Evolutionary conservation across 257 asterid genomes (phyloP).

Genomic region (Salvia hispanica): DNA sequence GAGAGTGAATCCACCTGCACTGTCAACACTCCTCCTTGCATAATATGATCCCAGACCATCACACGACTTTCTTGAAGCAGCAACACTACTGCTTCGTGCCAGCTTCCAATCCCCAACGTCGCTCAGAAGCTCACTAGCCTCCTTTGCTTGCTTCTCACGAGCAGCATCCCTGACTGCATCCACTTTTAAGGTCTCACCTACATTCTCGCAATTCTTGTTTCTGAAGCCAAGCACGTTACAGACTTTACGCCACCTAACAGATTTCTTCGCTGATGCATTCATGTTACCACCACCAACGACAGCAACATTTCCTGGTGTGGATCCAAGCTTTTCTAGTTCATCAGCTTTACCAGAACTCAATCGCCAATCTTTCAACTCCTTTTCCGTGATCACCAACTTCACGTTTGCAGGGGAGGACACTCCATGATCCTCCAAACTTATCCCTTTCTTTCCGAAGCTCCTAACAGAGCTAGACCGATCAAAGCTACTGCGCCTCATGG

Average conservation of each 20-base stretch:
- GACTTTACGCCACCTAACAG: conserved; percentile 64
- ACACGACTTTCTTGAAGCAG: conserved; percentile 55
- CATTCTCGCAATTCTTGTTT: conserved; percentile 45
- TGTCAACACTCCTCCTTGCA: conserved; percentile 54
- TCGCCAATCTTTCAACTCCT: conserved; percentile 85
- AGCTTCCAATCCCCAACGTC: conserved; percentile 51
- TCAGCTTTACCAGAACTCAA: conserved; percentile 54
- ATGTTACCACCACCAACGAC: conserved; percentile 26
- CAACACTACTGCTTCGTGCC: conserved; percentile 59
- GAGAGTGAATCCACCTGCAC: conserved; percentile 40
- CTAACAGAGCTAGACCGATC: conserved; percentile 85
- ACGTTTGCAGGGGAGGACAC: conserved; percentile 55
- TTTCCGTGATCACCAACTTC: conserved; percentile 85
- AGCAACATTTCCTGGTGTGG: conserved; percentile 36
- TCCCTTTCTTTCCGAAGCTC: conserved; percentile 69
- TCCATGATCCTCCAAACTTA: conserved; percentile 54
- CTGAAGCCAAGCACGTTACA: conserved; percentile 64
- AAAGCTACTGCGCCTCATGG: conserved; percentile 79
- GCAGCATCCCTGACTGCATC: conserved; percentile 32
- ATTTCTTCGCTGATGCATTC: conserved; percentile 49
- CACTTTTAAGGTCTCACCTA: conserved; percentile 35
- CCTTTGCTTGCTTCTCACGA: conserved; percentile 43
- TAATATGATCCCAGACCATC: conserved; percentile 51
- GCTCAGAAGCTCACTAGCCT: conserved; percentile 34
- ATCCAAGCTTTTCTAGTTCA: conserved; percentile 40